Conservation (phyloP, 2,329 filamentous ascomycete genomes). For the Alternaria alternata region DNA sequence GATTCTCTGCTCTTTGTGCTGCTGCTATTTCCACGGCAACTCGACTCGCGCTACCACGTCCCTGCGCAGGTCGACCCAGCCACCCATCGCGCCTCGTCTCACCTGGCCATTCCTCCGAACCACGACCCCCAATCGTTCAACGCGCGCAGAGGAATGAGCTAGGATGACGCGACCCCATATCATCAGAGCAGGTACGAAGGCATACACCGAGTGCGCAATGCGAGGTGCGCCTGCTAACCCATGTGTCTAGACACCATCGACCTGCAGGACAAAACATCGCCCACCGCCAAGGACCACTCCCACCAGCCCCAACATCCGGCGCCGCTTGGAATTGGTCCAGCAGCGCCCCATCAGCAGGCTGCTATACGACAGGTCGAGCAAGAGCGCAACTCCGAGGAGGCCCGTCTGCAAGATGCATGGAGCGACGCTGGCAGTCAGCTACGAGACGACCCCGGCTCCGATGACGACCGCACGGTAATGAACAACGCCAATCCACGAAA, state of each 20-base stretch:
- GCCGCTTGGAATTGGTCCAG: conserved; percentile 61
- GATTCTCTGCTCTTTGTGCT: conserved; percentile 13
- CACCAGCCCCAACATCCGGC: conserved; percentile 62
- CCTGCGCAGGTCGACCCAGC: conserved; percentile 31
- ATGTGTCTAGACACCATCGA: conserved; percentile 82
- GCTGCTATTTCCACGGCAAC: conserved; percentile 3
- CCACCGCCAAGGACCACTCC: conserved; percentile 84
- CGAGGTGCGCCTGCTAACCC: conserved; percentile 33
- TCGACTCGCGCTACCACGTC: conserved; percentile 12
- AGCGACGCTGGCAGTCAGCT: conserved; percentile 53
- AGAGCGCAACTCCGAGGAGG: conserved; percentile 75
- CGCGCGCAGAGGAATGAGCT: conserved; percentile 43
- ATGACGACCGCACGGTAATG: conserved; percentile 60
- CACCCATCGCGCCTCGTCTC: conserved; percentile 39
- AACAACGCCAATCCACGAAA: conserved; percentile 29
- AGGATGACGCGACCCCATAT: conserved; percentile 65
- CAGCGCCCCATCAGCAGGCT: conserved; percentile 85
- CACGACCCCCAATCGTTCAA: conserved; percentile 9
- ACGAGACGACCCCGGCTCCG: conserved; percentile 63
- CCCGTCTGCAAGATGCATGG: conserved; percentile 66
- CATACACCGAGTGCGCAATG: neutral
- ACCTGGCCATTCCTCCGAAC: conserved; percentile 31
- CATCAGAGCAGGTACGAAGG: conserved; percentile 61
- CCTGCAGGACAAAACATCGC: conserved; percentile 82
- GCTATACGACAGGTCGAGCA: conserved; percentile 81